phyloP scores from a whole-genome alignment of 805 yeast genomes.

The Candida silvatica region DNA sequence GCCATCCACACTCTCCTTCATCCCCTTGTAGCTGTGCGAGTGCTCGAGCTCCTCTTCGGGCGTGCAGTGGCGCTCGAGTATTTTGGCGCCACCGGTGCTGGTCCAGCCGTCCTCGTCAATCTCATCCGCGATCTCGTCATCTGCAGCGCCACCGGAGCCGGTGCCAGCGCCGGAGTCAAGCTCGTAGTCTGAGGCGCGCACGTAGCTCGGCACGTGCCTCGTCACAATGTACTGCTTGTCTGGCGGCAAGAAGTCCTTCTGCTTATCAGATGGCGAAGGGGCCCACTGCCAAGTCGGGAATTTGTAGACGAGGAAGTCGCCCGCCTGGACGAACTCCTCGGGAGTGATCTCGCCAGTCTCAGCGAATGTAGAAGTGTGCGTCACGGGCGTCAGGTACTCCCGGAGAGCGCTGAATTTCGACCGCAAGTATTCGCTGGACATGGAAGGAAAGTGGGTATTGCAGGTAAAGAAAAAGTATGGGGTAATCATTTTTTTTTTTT shows the following conservation, averaged over 20 bases:
- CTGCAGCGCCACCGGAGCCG: too few species aligned
- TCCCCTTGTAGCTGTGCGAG: conserved; percentile 13
- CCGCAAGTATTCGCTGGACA: conserved; percentile 35
- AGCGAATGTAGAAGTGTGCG: conserved; percentile 77
- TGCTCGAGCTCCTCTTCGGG: conserved; percentile 19
- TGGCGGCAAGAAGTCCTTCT: conserved; percentile 66
- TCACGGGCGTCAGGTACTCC: conserved; percentile 88
- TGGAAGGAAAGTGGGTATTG: conserved; percentile 4
- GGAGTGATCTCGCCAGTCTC: conserved; percentile 91
- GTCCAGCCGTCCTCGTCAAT: conserved; percentile 53
- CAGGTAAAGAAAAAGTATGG: neutral
- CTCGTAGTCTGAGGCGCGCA: conserved; percentile 53
- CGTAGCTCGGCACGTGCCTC: conserved; percentile 79
- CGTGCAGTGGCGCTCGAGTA: conserved; percentile 12
- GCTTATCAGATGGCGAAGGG: conserved; percentile 43
- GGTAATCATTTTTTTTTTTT: too few species aligned
- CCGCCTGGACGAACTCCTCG: conserved; percentile 89
- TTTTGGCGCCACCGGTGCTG: conserved; percentile 23
- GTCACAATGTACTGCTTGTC: conserved; percentile 87
- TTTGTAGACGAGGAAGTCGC: conserved; percentile 82
- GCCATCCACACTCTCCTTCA: conserved; percentile 13
- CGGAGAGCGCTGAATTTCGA: conserved; percentile 77
- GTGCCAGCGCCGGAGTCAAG: conserved; percentile 19
- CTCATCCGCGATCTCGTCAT: neutral
- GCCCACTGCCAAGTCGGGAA: conserved; percentile 98